Percentiles rank a stretch among this genome's conserved stretches.
Conservation (phyloP, 345 rosid species). For the Conringia planisiliqua region DNA sequence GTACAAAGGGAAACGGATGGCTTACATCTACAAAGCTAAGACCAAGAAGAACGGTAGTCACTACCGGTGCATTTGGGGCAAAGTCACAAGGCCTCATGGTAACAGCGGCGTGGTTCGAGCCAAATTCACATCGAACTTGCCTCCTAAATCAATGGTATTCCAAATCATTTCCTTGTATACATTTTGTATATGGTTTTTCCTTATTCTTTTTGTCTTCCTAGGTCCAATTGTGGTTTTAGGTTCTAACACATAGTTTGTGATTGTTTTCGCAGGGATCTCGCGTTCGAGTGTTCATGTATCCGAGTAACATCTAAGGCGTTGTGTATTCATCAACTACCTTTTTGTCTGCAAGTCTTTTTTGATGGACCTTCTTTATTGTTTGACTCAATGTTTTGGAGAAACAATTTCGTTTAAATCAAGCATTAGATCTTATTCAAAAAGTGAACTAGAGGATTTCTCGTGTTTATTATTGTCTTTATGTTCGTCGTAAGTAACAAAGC, state of each 20-base stretch:
- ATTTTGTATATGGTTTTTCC: background rate
- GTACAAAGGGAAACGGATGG: conserved; percentile 79
- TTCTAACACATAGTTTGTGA: background rate
- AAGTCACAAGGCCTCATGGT: conserved; percentile 85
- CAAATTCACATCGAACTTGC: conserved; percentile 79
- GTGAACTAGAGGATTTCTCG: background rate
- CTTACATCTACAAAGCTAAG: conserved; percentile 84
- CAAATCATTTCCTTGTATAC: no score
- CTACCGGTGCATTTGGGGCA: conserved; percentile 91
- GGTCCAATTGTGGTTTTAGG: background rate
- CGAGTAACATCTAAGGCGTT: conserved; percentile 67
- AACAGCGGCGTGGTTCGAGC: conserved; percentile 88
- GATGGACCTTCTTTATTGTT: background rate
- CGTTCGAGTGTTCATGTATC: conserved; percentile 86
- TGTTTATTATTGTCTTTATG: background rate
- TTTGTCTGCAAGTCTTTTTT: background rate
- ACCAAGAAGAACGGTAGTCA: conserved; percentile 72
- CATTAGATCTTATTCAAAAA: background rate
- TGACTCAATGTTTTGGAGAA: background rate
- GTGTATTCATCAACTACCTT: background rate
- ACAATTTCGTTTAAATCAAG: background rate
- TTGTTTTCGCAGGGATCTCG: conserved; percentile 55
- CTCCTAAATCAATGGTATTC: conserved; percentile 83
- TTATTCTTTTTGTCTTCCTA: no score
- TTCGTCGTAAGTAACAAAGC: background rate